Evolutionary conservation across 306 rosid species (phyloP).

Genomic region (Vigna reflexopilosa): DNA sequence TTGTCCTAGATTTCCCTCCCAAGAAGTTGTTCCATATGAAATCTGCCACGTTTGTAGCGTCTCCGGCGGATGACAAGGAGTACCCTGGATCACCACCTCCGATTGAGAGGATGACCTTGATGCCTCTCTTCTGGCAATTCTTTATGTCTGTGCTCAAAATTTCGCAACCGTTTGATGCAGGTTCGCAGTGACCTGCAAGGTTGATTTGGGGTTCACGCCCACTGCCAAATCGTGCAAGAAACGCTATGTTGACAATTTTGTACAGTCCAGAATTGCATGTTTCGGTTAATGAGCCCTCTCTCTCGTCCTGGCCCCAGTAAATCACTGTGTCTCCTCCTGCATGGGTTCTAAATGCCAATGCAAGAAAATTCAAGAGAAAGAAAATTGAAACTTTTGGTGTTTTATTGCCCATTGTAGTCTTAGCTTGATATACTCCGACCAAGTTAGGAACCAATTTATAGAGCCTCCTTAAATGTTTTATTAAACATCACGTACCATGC

Average conservation of each 20-base stretch:
- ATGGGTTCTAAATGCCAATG: neutral
- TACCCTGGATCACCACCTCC: conserved; percentile 59
- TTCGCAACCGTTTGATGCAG: conserved; percentile 46
- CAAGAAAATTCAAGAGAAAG: conserved; percentile 3
- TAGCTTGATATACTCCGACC: neutral
- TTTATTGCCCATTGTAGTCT: conserved; percentile 36
- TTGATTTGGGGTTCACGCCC: conserved; percentile 47
- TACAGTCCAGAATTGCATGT: conserved; percentile 46
- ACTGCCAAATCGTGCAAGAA: conserved; percentile 40
- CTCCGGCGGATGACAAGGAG: conserved; percentile 57
- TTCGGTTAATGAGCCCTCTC: conserved; percentile 31
- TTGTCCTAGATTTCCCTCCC: conserved; percentile 54
- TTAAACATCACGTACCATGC: neutral
- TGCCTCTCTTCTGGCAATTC: conserved; percentile 56
- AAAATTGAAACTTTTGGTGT: neutral
- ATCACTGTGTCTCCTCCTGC: conserved; percentile 38
- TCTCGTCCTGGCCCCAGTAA: conserved; percentile 49
- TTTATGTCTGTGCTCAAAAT: conserved; percentile 45
- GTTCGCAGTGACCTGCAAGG: conserved; percentile 54
- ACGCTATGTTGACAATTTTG: conserved; percentile 44
- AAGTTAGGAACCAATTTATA: conserved; percentile 43
- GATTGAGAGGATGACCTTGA: conserved; percentile 64
- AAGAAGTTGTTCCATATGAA: conserved; percentile 67
- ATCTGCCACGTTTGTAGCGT: conserved; percentile 52
- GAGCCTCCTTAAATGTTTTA: neutral